Evolutionary conservation across 495 filamentous ascomycete species (phyloP), one percentile per base, ranked within the genome.

Genomic region (Sphaerosporella brunnea): DNA sequence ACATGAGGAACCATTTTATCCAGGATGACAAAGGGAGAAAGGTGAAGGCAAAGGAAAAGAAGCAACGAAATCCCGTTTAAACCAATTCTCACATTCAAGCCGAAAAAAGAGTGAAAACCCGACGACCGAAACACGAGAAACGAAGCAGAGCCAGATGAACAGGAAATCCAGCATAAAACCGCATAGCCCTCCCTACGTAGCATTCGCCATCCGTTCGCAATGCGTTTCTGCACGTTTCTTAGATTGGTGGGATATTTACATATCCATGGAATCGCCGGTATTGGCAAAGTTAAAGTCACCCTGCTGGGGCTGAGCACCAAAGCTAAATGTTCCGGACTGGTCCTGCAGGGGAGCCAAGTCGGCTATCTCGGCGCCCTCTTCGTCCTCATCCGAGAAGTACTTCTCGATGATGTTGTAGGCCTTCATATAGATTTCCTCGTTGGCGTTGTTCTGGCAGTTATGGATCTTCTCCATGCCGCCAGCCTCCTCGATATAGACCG

Each of bases 391-490:
- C 0, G 86, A 93, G 74, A 99, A 99, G 73, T 99, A 96, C 70
- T 94, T 95, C 74, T 96, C 92, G 59, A 99, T 99, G 67, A 99
- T 96, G 71, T 90, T 95, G 72, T 94, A 99, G 0, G 92, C 93
- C 77, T 99, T 99, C 90, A 99, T 95, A 73, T 99, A 99, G 56
- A 99, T 99, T 68, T 99, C 92, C 68, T 96, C 92, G 68, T 99
- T 99, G 68, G 92, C 88, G 56, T 99, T 99, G 67, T 88, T 94
- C 71, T 99, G 92, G 75, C 90, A 94, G 55, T 95, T 87, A 65
- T 99, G 92, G 59, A 99, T 95, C 78, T 95, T 96, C 70, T 95
- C 87, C 92, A 99, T 99, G 53, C 92, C 92, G 53, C 84, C 84
- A 49, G 86, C 90, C 63, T 99, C 92, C 68, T 99, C 92, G 55